Evolutionary conservation across 2,329 filamentous ascomycete genomes (phyloP), one percentile per base, ranked within the genome.

Genomic region (Cercospora canescens): DNA sequence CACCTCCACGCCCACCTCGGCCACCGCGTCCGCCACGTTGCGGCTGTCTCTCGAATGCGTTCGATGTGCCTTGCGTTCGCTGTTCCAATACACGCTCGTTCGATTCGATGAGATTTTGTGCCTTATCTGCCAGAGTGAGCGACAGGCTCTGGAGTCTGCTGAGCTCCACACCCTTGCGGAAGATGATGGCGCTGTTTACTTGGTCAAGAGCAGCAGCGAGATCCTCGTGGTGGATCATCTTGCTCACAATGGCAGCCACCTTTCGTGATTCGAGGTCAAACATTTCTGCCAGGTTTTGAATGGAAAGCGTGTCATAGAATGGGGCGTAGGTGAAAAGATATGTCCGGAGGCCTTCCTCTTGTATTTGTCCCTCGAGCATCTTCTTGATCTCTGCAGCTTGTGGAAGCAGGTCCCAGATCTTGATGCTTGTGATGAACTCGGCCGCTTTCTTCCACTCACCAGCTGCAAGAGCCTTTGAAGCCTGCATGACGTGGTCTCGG

Each of bases 181-280:
- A 99, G 83, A 98, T 95, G 81, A 99, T 93, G 60, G 93, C 96
- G 73, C 91, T 90, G 76, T 96, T 97, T 82, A 99, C 94, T 83
- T 99, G 95, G 84, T 99, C 96, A 30, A 99, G 88, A 39, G 95
- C 96, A 50, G 95, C 95, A 9, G 92, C 92, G 58, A 99, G 89
- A 81, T 99, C 95, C 82, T 99, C 95, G 84, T 99, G 95, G 76
- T 93, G 96, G 80, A 99, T 98, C 95, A 99, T 99, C 85, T 96
- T 96, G 86, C 93, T 96, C 76, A 99, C 89, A 63, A 99, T 89
- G 37, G 95, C 93, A n/a, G 91, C 86, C 60, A 97, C 94, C 87
- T 98, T 98, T 82, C 90, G 88, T 73, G 90, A 84, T 64, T 94
- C 87, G 26, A 99, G 89, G 82, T 99, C 95, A 80, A 99, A 99